Base-by-base conservation (phyloP, 257 asterid species). In the Solanum ossicruentum region DNA sequence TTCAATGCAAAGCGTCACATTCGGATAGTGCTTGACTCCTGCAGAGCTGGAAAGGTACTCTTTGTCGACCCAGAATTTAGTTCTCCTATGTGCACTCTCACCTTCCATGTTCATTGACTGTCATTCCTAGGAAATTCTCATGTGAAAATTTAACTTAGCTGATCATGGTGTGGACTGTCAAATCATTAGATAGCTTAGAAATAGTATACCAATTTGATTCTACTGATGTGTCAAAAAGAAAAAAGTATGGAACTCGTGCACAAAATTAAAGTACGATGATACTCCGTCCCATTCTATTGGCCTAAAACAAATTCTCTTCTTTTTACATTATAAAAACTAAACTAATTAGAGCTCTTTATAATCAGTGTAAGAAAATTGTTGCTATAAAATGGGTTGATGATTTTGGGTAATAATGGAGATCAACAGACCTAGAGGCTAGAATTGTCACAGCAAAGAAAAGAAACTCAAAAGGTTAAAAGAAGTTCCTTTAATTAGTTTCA, bases 1-100 rank as follows among this genome's bases (percentile, higher is more conserved):
- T 96, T 94, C 92, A 96, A 93, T 70, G 87, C 92, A 70, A 95
- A 93, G 87, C 95, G 98, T 66, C 99, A 96, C 85, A 93, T 96
- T 85, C 91, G 84, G 47, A 82, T 92, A n/a, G 63, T 95, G 51
- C 86, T 95, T 79, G 94, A 89, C 88, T 93, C 97, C n/a, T 72
- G 89, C 66, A 88, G 89, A 70, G 97, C 92, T 86, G 99, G 98
- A 84, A 91, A 93, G 99, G 99, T 96, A 93, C 77, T 11, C 4
- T 41, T 83, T 80, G 7, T 32, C n/a, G 23, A 39, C 49, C 36
- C 13, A 23, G 45, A 26, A 78, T 16, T 26, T 49, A 78, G 66
- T 51, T 77, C 45, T 75, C 61, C 45, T 49, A 15, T 51, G 82
- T 13, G 60, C 11, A 0, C 78, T 70, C 81, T 49, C 60, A 7